Percentiles rank a stretch among this genome's conserved stretches.
These are phyloP conservation scores for Malassezia psittaci DNA, from an alignment of 1,284 basidiomycete species.

Conservation along the genomic window DNA sequence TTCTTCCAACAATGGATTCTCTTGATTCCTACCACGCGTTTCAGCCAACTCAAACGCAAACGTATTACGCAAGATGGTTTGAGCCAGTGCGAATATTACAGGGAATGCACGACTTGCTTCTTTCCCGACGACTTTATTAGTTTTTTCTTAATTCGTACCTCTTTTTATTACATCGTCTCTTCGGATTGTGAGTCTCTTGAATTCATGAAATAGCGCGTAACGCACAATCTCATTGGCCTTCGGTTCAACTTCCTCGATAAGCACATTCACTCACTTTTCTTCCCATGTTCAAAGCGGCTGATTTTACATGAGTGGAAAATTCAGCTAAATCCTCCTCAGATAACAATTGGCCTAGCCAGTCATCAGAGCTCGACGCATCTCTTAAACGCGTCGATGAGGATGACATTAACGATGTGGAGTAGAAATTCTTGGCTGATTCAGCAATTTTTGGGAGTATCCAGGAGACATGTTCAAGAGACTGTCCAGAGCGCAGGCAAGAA, in stretches of 20 bases:
- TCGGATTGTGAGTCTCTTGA: slow-evolving; percentile 14
- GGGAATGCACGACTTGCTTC: slow-evolving; percentile 20
- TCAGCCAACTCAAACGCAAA: slow-evolving; percentile 29
- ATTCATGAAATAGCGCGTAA: slow-evolving; percentile 25
- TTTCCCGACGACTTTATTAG: slow-evolving; percentile 16
- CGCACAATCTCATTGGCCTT: slow-evolving; percentile 23
- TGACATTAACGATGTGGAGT: neutral
- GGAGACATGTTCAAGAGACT: slow-evolving; percentile 14
- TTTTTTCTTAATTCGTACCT: neutral
- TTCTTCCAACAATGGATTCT: slow-evolving; percentile 17
- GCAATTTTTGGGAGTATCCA: neutral
- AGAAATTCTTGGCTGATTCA: neutral
- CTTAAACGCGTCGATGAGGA: neutral
- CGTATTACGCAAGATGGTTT: slow-evolving; percentile 18
- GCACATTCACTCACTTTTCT: slow-evolving; percentile 1
- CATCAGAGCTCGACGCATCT: slow-evolving; percentile 1
- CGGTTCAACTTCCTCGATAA: slow-evolving; percentile 14
- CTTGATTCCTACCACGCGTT: slow-evolving; percentile 18
- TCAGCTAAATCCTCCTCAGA: neutral
- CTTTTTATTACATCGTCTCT: slow-evolving; percentile 20
- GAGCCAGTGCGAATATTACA: slow-evolving; percentile 19
- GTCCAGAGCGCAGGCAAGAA: slow-evolving; percentile 7
- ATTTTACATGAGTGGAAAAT: neutral
- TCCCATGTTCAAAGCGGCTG: neutral
- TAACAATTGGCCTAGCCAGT: neutral